Evolutionary conservation across 768 basidiomycete genomes (phyloP).

Genomic region (Omphalotus guepiniiformis): DNA sequence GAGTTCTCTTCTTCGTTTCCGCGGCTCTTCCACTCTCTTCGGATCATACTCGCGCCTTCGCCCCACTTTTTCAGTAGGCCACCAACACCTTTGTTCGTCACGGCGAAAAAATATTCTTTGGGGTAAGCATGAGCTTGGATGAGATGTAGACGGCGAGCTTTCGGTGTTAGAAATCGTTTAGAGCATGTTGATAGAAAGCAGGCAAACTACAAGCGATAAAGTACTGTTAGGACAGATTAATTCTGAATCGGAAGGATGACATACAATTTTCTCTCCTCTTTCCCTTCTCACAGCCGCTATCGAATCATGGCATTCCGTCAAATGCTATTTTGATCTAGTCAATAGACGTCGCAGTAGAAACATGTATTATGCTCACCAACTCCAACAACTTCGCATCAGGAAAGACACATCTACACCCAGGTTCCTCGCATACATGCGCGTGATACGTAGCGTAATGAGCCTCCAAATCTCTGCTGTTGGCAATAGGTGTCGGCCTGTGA

Average conservation of each 20-base stretch:
- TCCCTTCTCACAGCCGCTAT: slow-evolving; percentile 72
- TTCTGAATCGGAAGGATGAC: slow-evolving; percentile 30
- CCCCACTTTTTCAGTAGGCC: slow-evolving; percentile 78
- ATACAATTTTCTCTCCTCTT: slow-evolving; percentile 81
- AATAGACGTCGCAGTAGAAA: not conserved
- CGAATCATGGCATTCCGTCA: slow-evolving; percentile 87
- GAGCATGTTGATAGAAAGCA: slow-evolving; percentile 66
- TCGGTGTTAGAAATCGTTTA: slow-evolving; percentile 65
- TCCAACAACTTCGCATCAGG: slow-evolving; percentile 77
- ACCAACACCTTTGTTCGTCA: slow-evolving; percentile 88
- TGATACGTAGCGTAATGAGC: slow-evolving; percentile 81
- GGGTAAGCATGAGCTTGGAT: slow-evolving; percentile 81
- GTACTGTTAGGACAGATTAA: not conserved
- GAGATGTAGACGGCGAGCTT: slow-evolving; percentile 73
- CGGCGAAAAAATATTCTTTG: slow-evolving; percentile 86
- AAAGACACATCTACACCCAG: slow-evolving; percentile 75
- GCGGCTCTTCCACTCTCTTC: slow-evolving; percentile 64
- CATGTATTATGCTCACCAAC: slow-evolving; percentile 51
- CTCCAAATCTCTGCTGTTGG: slow-evolving; percentile 67
- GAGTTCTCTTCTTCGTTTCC: slow-evolving; percentile 20
- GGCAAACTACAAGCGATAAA: slow-evolving; percentile 49
- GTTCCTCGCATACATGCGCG: slow-evolving; percentile 74
- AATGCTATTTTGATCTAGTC: slow-evolving; percentile 45
- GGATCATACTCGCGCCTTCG: slow-evolving; percentile 75
- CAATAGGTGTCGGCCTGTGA: slow-evolving; percentile 57